Conservation (phyloP, 106 monocot species). For the Posidonia australis region DNA sequence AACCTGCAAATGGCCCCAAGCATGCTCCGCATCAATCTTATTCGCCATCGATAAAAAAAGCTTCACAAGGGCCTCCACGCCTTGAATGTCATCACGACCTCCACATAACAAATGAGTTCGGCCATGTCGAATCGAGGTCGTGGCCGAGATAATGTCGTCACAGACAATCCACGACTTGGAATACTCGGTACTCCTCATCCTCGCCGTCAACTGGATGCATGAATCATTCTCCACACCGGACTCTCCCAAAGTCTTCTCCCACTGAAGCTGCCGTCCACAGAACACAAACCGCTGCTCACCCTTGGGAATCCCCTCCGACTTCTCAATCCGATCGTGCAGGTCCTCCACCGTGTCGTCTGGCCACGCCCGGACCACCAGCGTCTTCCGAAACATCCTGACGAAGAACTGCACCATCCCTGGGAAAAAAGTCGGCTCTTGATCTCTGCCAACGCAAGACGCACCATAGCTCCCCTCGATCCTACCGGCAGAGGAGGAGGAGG, state of each 20-base stretch:
- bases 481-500: background rate
- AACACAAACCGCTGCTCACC: conserved; percentile 42
- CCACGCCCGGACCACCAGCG: conserved; percentile 39
- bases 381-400: conserved; percentile 26
- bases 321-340: conserved; percentile 19
- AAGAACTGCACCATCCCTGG: conserved; percentile 45
- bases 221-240: conserved; percentile 31
- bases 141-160: conserved; percentile 25
- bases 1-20: conserved; percentile 30
- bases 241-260: conserved; percentile 26
- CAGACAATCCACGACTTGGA: conserved; percentile 45
- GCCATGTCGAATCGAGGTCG: background rate
- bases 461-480: background rate
- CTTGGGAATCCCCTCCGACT: conserved; percentile 11
- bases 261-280: conserved; percentile 42
- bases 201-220: conserved; percentile 35
- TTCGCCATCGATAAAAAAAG: conserved; percentile 34
- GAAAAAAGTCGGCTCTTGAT: too few species aligned
- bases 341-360: conserved; percentile 28
- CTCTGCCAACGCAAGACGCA: background rate
- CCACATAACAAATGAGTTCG: background rate
- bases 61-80: conserved; percentile 24
- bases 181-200: conserved; percentile 38
- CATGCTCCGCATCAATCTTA: background rate
- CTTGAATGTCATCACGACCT: background rate